phyloP scores from a whole-genome alignment of 371 early-diverging fungal genomes.

The Cladochytrium tenue region DNA sequence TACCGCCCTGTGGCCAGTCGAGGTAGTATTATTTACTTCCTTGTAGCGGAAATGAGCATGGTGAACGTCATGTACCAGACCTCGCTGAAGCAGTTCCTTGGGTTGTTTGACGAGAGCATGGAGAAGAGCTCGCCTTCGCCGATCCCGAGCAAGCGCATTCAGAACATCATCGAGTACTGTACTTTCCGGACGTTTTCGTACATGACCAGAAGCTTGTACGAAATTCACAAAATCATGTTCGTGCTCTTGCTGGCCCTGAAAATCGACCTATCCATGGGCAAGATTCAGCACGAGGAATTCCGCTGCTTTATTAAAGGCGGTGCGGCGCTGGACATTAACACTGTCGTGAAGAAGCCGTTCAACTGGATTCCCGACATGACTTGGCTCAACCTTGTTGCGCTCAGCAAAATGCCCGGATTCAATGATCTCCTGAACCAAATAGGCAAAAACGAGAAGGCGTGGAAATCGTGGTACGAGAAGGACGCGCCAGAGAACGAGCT shows the following conservation, averaged over 20 bases:
- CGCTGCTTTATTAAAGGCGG: slow-evolving; percentile 63
- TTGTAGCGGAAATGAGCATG: slow-evolving; percentile 66
- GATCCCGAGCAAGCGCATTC: slow-evolving; percentile 61
- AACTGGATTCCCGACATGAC: slow-evolving; percentile 67
- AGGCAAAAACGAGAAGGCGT: slow-evolving; percentile 64
- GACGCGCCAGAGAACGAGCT: slow-evolving; percentile 62
- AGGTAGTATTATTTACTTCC: slow-evolving; percentile 61
- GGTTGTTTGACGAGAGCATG: slow-evolving; percentile 66
- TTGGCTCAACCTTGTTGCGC: slow-evolving; percentile 61
- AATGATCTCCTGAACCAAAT: slow-evolving; percentile 59
- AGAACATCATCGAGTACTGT: slow-evolving; percentile 65
- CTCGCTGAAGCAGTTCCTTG: slow-evolving; percentile 60
- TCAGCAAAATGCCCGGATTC: slow-evolving; percentile 62
- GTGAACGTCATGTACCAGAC: slow-evolving; percentile 67
- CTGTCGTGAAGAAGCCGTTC: slow-evolving; percentile 63
- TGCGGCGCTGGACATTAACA: slow-evolving; percentile 62
- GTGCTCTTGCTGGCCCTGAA: slow-evolving; percentile 61
- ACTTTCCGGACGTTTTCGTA: slow-evolving; percentile 60
- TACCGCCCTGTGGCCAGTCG: slow-evolving; percentile 62
- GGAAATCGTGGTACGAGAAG: slow-evolving; percentile 63
- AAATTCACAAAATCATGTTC: slow-evolving; percentile 61
- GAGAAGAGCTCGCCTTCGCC: slow-evolving; percentile 57
- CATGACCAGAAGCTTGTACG: slow-evolving; percentile 59
- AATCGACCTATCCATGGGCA: slow-evolving; percentile 52
- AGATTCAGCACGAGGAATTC: slow-evolving; percentile 61